These are phyloP conservation scores for Pseudotulostoma volvatum DNA, from an alignment of 495 filamentous ascomycete genomes.

Conservation along the genomic window DNA sequence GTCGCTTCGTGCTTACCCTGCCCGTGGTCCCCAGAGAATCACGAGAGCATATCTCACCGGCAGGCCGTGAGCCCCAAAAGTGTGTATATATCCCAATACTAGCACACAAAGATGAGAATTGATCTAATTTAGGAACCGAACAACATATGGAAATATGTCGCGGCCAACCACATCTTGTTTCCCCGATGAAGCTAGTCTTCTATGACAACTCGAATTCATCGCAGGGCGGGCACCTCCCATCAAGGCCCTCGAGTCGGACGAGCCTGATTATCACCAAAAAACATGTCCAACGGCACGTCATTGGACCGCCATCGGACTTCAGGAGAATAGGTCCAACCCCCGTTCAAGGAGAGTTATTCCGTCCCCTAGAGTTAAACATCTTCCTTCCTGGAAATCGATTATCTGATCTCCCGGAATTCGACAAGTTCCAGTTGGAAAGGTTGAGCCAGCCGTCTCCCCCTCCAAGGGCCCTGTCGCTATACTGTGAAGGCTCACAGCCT, in stretches of 20 bases:
- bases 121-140: constrained; percentile 17
- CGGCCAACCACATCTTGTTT: constrained; percentile 32
- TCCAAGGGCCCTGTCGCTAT: constrained; percentile 13
- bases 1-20: constrained; percentile 26
- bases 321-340: constrained; percentile 26
- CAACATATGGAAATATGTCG: constrained; percentile 33
- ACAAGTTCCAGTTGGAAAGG: constrained; percentile 15
- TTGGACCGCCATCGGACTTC: constrained; percentile 39
- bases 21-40: constrained; percentile 13
- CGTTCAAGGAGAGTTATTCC: constrained; percentile 26
- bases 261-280: constrained; percentile 32
- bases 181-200: constrained; percentile 28
- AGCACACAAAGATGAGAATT: too few species aligned
- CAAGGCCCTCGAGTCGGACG: constrained; percentile 33
- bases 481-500: constrained; percentile 6
- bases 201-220: constrained; percentile 26
- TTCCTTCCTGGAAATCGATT: constrained; percentile 48
- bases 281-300: constrained; percentile 26
- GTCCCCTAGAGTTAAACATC: constrained; percentile 62
- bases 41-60: constrained; percentile 12
- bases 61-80: constrained; percentile 15
- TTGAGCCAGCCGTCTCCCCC: constrained; percentile 12
- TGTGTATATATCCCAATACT: too few species aligned
- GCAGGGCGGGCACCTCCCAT: constrained; percentile 26
- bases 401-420: constrained; percentile 38